These are phyloP conservation scores for Aureococcus anophagefferens DNA, from an alignment of 108 stramenopile genomes.

Conservation along the genomic window DNA sequence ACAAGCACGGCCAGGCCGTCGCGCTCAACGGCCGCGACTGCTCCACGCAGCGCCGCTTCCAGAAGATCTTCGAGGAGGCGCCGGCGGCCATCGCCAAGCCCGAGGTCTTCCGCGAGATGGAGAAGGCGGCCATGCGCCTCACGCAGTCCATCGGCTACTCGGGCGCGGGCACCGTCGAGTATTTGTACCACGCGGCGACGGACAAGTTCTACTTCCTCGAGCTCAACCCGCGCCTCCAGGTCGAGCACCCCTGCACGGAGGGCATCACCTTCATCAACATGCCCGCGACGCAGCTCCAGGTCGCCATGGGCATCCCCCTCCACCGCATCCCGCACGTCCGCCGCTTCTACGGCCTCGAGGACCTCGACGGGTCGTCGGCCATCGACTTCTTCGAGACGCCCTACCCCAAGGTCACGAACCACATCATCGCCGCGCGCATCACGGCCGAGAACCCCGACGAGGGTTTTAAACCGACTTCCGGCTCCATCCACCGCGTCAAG, in stretches of 20 bases:
- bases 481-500: conserved; percentile 90
- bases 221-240: conserved; percentile 86
- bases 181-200: conserved; percentile 85
- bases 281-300: conserved; percentile 92
- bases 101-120: conserved; percentile 88
- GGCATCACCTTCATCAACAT: conserved; percentile 94
- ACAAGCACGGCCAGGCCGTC: conserved; percentile 92
- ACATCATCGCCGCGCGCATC: conserved; percentile 96
- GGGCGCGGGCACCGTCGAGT: conserved; percentile 96
- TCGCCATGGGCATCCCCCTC: conserved; percentile 97
- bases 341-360: conserved; percentile 65
- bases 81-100: conserved; percentile 86
- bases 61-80: conserved; percentile 97
- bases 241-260: conserved; percentile 99
- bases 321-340: conserved; percentile 92
- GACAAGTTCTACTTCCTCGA: conserved; percentile 92
- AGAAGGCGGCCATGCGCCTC: conserved; percentile 85
- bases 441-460: conserved; percentile 98
- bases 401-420: conserved; percentile 5
- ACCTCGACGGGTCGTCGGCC: conserved; percentile 65
- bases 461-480: conserved; percentile 94
- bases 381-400: conserved; percentile 46
- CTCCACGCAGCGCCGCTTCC: conserved; percentile 94
- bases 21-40: conserved; percentile 98
- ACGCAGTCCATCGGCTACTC: conserved; percentile 92